These are phyloP conservation scores for Penicillium pancosmium DNA, from an alignment of 495 filamentous ascomycete genomes.

Conservation along the genomic window DNA sequence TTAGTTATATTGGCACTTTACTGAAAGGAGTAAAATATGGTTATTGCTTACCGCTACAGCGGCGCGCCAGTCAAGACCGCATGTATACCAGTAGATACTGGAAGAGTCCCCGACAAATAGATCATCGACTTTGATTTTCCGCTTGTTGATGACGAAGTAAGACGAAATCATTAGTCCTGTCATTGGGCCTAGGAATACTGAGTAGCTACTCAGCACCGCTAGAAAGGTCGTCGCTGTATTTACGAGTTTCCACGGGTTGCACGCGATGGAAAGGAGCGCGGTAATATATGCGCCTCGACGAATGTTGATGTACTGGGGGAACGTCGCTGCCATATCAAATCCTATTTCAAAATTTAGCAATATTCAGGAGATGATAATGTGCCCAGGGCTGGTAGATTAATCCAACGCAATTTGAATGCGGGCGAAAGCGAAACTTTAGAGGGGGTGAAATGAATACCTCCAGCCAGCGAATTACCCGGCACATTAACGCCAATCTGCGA, in stretches of 20 bases:
- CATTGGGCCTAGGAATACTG: conserved; percentile 52
- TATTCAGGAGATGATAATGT: too few species aligned
- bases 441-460: conserved; percentile 25
- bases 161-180: conserved; percentile 44
- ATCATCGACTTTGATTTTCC: conserved; percentile 43
- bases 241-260: conserved; percentile 55
- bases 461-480: conserved; percentile 39
- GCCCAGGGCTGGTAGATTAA: too few species aligned
- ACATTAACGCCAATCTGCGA: conserved; percentile 39
- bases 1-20: too few species aligned
- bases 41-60: conserved; percentile 30
- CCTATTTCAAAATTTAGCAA: conserved; percentile 6
- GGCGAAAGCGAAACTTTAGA: too few species aligned
- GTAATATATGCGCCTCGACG: conserved; percentile 47
- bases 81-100: conserved; percentile 45
- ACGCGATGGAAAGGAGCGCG: conserved; percentile 48
- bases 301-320: conserved; percentile 54
- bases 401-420: neutral
- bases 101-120: conserved; percentile 32
- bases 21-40: too few species aligned
- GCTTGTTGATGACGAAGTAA: conserved; percentile 41
- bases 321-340: conserved; percentile 48
- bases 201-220: conserved; percentile 48
- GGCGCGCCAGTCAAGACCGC: conserved; percentile 47
- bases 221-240: conserved; percentile 53